These are phyloP conservation scores for Saraca asoca DNA, from an alignment of 331 rosid species.

Conservation along the genomic window DNA sequence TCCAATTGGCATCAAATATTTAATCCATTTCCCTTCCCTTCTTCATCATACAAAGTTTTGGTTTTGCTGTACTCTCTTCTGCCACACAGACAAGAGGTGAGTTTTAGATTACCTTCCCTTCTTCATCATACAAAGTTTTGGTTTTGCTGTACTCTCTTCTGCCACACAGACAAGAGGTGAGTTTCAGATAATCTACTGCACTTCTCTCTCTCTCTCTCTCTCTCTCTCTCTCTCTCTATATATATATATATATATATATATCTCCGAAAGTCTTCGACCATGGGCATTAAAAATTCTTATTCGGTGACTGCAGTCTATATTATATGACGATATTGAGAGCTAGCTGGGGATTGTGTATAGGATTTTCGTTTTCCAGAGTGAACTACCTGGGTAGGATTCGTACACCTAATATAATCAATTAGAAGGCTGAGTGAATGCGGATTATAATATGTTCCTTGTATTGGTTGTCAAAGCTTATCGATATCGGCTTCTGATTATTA, in stretches of 20 bases:
- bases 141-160: neutral
- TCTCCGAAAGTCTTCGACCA: neutral
- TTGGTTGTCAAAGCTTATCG: neutral
- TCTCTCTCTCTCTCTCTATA: no score
- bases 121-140: neutral
- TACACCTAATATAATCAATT: neutral
- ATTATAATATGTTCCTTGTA: neutral
- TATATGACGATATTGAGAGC: neutral
- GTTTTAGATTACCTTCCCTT: neutral
- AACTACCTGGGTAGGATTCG: neutral
- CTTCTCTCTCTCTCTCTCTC: neutral
- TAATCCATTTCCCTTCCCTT: neutral
- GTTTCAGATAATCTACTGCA: neutral
- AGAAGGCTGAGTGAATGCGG: neutral
- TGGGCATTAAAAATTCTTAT: neutral
- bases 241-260: no score
- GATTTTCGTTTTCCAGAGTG: neutral
- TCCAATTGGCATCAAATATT: neutral
- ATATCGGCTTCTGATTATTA: constrained; percentile 2
- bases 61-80: neutral
- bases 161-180: neutral
- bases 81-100: neutral
- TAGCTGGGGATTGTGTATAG: neutral
- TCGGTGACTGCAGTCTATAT: neutral
- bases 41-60: neutral